These are phyloP conservation scores for Pseudogymnoascus verrucosus DNA, from an alignment of 2,329 filamentous ascomycete species.

Conservation along the genomic window DNA sequence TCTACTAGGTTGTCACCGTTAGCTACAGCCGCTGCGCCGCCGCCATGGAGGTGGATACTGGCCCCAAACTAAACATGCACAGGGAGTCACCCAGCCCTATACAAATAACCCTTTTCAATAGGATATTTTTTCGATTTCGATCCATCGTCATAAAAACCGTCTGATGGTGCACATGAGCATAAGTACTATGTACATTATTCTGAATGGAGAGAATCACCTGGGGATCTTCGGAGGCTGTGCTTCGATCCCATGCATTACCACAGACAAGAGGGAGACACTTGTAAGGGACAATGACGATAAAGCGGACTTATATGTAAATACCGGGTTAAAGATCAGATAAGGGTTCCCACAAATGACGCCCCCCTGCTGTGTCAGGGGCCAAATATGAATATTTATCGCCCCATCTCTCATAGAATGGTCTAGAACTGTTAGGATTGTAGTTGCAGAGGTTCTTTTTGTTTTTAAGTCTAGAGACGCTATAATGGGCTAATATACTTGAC, in stretches of 20 bases:
- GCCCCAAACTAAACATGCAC: not conserved
- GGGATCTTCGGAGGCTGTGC: constrained; percentile 4
- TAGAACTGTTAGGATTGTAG: not conserved
- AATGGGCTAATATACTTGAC: not conserved
- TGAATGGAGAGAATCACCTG: not conserved
- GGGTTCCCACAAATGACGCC: not conserved
- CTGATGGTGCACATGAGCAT: constrained; percentile 6
- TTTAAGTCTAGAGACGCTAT: not conserved
- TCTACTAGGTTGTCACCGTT: not conserved
- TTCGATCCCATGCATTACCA: not conserved
- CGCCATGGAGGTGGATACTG: not conserved
- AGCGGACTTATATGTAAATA: not conserved
- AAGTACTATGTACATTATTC: not conserved
- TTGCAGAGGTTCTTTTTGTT: not conserved
- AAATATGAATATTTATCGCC: not conserved
- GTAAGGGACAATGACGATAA: not conserved
- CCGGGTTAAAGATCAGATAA: constrained; percentile 5
- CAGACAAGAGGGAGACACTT: not conserved
- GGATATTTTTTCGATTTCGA: not conserved
- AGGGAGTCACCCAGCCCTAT: not conserved
- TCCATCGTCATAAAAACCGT: constrained; percentile 1
- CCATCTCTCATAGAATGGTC: not conserved
- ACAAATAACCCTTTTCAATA: not conserved
- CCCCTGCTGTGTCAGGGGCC: constrained; percentile 3
- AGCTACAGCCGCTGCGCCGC: not conserved